Conservation (phyloP, 805 yeast species). For the Naumovozyma dairenensis region DNA sequence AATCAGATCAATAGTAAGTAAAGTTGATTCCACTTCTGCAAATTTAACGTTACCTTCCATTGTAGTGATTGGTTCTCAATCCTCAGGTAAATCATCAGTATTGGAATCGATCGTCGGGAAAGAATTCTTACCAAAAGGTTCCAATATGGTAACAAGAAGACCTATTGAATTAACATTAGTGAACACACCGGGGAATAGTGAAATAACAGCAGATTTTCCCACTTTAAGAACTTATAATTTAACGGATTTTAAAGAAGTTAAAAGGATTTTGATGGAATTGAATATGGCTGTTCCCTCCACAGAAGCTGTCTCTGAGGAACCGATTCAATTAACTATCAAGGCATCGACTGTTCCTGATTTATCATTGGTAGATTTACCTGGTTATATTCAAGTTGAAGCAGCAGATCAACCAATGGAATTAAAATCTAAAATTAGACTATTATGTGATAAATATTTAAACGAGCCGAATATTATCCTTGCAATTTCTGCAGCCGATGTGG, state of each 20-base stretch:
- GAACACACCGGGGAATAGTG: constrained; percentile 70
- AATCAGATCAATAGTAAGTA: constrained; percentile 67
- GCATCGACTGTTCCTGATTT: constrained; percentile 89
- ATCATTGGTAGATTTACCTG: constrained; percentile 91
- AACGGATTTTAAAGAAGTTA: constrained; percentile 84
- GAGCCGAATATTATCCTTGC: constrained; percentile 93
- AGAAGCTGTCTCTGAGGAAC: constrained; percentile 86
- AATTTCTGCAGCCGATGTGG: constrained; percentile 96
- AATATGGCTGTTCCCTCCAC: constrained; percentile 84
- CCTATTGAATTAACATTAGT: constrained; percentile 92
- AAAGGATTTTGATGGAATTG: constrained; percentile 73
- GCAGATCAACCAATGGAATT: constrained; percentile 88
- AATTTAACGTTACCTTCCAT: constrained; percentile 82
- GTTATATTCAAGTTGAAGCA: constrained; percentile 93
- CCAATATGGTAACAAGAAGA: constrained; percentile 95
- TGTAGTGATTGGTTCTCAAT: constrained; percentile 95
- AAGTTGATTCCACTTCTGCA: constrained; percentile 62
- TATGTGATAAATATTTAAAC: constrained; percentile 79
- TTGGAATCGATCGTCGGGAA: constrained; percentile 96
- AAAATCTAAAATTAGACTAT: constrained; percentile 63
- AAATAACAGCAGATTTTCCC: constrained; percentile 90
- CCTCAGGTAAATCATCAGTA: constrained; percentile 95
- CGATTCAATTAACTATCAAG: constrained; percentile 82
- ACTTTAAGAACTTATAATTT: constrained; percentile 71
- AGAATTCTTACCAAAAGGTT: constrained; percentile 93